Conservation (phyloP, 257 asterid genomes). For the Euphrasia confusa region DNA sequence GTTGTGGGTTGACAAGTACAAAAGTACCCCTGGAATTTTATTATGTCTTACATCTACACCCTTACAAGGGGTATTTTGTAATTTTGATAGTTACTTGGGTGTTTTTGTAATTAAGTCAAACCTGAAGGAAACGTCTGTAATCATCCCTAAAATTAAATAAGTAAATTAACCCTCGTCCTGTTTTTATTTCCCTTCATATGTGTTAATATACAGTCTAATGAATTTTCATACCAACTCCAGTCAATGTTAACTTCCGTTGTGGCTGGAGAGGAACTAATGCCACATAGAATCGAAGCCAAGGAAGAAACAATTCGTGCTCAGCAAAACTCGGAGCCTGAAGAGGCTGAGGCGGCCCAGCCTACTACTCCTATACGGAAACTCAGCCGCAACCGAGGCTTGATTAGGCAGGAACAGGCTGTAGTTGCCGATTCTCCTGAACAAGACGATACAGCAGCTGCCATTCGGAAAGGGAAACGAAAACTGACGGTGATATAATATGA, state of each 20-base stretch:
- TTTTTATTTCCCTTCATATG: too few relatives aligned
- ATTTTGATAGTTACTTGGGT: too few relatives aligned
- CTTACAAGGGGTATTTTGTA: too few relatives aligned
- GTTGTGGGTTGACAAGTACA: too few relatives aligned
- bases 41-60: too few relatives aligned
- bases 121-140: too few relatives aligned
- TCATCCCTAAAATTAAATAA: too few relatives aligned
- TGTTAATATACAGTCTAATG: too few relatives aligned
- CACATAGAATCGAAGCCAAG: slow-evolving; percentile 44
- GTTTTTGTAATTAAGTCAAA: too few relatives aligned
- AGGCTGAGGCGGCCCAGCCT: slow-evolving; percentile 36
- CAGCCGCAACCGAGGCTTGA: slow-evolving; percentile 81
- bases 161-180: too few relatives aligned
- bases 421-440: slow-evolving; percentile 85
- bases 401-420: slow-evolving; percentile 70
- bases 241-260: slow-evolving; percentile 62
- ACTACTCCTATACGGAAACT: slow-evolving; percentile 87
- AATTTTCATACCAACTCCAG: slow-evolving; percentile 34
- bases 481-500: slow-evolving; percentile 20
- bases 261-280: slow-evolving; percentile 86
- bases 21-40: too few relatives aligned
- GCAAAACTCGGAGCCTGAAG: slow-evolving; percentile 30
- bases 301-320: slow-evolving; percentile 21
- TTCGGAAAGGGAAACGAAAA: slow-evolving; percentile 69
- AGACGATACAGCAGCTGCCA: slow-evolving; percentile 38